Evolutionary conservation across 2,329 filamentous ascomycete genomes (phyloP).

Genomic region (Aspergillus versicolor): DNA sequence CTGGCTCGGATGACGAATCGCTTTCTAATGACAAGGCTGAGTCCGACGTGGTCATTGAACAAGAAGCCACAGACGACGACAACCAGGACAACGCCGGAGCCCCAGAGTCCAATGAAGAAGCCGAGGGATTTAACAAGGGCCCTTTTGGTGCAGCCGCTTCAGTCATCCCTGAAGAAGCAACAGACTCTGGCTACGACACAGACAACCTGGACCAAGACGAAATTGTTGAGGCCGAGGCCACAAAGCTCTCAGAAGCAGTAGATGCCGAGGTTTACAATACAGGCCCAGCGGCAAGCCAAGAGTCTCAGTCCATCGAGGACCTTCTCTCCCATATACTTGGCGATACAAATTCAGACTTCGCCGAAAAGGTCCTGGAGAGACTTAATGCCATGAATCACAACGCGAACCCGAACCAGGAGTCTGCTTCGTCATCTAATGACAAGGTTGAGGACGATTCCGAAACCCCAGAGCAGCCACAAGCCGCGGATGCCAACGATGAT

Average conservation of each 20-base stretch:
- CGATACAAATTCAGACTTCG: conserved; percentile 78
- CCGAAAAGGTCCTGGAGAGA: conserved; percentile 73
- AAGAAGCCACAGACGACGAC: neutral
- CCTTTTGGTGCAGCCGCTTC: conserved; percentile 57
- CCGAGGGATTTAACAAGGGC: neutral
- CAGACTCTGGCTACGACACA: conserved; percentile 11
- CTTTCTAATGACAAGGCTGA: neutral
- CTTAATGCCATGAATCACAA: conserved; percentile 72
- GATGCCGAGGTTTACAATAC: neutral
- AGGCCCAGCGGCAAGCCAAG: neutral
- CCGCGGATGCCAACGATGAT: neutral
- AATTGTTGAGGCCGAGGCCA: conserved; percentile 2
- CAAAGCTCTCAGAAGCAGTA: neutral
- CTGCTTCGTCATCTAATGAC: neutral
- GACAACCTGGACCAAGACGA: neutral
- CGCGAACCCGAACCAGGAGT: conserved; percentile 40
- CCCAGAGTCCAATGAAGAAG: neutral
- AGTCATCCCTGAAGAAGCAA: conserved; percentile 42
- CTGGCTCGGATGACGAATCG: neutral
- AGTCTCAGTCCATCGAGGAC: conserved; percentile 1
- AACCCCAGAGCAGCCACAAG: neutral
- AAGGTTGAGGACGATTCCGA: neutral
- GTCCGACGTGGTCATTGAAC: neutral
- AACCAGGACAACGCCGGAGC: neutral
- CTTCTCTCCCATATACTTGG: conserved; percentile 52